A percentile compares a stretch with the other conserved stretches of the same genome.
Conservation (phyloP, 1,139 yeast species). For the Magnusiomyces tetraspermus region DNA sequence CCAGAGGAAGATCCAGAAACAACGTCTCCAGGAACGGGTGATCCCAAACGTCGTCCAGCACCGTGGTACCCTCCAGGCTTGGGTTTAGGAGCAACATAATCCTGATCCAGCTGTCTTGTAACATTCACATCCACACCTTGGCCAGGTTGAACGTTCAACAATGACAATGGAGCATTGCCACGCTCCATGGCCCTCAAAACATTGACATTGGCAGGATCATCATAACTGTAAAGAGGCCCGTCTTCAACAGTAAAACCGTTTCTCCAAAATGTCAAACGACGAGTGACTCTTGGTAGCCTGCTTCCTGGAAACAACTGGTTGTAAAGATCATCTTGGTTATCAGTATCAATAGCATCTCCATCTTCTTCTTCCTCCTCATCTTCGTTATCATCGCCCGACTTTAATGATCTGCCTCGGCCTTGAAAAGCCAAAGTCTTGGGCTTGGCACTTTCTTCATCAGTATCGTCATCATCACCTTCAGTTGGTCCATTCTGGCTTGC, state of each 20-base stretch:
- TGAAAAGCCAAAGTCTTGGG: background rate
- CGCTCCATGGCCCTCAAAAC: constrained; percentile 72
- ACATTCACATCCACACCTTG: constrained; percentile 95
- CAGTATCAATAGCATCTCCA: constrained; percentile 19
- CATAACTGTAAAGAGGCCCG: constrained; percentile 75
- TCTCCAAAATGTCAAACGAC: constrained; percentile 84
- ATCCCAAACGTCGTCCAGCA: constrained; percentile 79
- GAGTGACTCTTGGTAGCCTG: constrained; percentile 24
- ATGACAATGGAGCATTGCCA: constrained; percentile 87
- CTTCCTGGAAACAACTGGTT: constrained; percentile 27
- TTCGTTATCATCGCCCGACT: constrained; percentile 21
- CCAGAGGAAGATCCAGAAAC: constrained; percentile 18
- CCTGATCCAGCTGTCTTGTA: constrained; percentile 71
- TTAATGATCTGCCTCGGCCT: constrained; percentile 1
- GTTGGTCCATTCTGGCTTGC: constrained; percentile 40
- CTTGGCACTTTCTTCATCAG: constrained; percentile 29
- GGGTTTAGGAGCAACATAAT: constrained; percentile 63
- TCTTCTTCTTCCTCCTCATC: constrained; percentile 34
- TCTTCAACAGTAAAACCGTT: constrained; percentile 95
- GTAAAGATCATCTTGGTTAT: constrained; percentile 8
- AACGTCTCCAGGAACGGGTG: constrained; percentile 70
- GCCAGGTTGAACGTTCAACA: constrained; percentile 75
- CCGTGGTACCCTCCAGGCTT: constrained; percentile 69
- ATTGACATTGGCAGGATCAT: constrained; percentile 75
- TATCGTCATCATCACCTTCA: constrained; percentile 29